Base-by-base conservation (phyloP, 164 flowering plant species). In the Berberis thunbergii region DNA sequence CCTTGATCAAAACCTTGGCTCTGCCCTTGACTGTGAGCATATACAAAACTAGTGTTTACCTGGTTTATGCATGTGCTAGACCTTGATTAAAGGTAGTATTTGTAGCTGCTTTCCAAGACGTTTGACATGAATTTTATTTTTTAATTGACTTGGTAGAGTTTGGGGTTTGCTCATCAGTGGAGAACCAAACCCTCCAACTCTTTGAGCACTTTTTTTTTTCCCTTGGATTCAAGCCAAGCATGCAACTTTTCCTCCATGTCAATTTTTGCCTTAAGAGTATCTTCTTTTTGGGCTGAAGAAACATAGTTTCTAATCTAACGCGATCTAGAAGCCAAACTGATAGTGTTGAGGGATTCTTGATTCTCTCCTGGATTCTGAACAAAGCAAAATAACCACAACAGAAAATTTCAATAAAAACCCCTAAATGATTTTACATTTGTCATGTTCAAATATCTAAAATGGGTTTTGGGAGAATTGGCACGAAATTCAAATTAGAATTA, bases 191-290 rank as follows among this genome's bases (percentile, higher is more conserved):
- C 71, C 74, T 41, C 66, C 79, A 38, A 60, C 54, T 70, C 79
- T 79, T 4, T 79, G 83, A 55, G 72, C 13, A 70, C 83, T 88
- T 76, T 82, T 87, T 39, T 77, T 77, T 91, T 95, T 46, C 96
- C 97, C 77, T 85, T 95, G 4, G 97, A 87, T 78, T 95, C 97
- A 57, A 89, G 91, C 97, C 99, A 95, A 54, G 84, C 82, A 38
- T 64, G 83, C 66, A 95, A 75, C 72, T 86, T 91, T 41, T 79
- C 92, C 71, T 87, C 94, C 97, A 91, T 95, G 65, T 87, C 91
- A 71, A 88, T 77, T 72, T 80, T 86, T 38, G 64, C 71, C 64
- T 70, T 82, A 26, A 88, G 88, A 59, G 92, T 83, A 2, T 70
- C 80, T 69, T 74, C 76, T 61, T 83, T 84, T 10, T 72, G 79